Percentiles rank a stretch among this genome's conserved stretches.
These are phyloP conservation scores for Podaxis sp. DNA, from an alignment of 768 basidiomycete species.

Conservation along the genomic window DNA sequence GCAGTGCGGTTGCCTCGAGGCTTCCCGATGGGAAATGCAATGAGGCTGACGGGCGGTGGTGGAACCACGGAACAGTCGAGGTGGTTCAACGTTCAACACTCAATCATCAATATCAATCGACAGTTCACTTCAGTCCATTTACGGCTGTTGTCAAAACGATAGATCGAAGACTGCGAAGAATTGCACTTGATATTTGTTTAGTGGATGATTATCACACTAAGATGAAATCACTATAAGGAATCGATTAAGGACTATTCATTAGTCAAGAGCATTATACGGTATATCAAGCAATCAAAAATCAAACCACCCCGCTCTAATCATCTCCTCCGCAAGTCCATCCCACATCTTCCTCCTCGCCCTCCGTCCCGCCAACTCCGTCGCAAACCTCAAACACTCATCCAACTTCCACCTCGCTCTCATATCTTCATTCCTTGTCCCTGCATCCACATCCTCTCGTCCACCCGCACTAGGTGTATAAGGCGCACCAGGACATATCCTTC, in stretches of 20 bases:
- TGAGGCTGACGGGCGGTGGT: no score
- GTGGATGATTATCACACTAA: background rate
- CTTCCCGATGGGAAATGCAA: no score
- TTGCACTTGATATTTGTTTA: no score
- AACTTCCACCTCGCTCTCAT: slow-evolving; percentile 66
- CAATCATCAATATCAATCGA: no score
- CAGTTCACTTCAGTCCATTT: no score
- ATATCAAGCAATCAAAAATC: slow-evolving; percentile 27
- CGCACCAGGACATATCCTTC: slow-evolving; percentile 66
- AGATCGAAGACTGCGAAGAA: no score
- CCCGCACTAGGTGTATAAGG: slow-evolving; percentile 67
- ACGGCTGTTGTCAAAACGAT: no score
- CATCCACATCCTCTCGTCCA: slow-evolving; percentile 31
- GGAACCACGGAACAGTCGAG: no score
- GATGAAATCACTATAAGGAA: no score
- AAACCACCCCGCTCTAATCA: slow-evolving; percentile 77
- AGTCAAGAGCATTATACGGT: background rate
- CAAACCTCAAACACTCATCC: slow-evolving; percentile 86
- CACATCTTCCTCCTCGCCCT: slow-evolving; percentile 64
- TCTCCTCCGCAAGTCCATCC: slow-evolving; percentile 71
- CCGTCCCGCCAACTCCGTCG: slow-evolving; percentile 78
- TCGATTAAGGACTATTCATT: background rate
- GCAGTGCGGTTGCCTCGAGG: no score
- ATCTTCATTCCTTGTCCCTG: slow-evolving; percentile 30
- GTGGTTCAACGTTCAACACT: no score